These are phyloP conservation scores for Vitis cinerea DNA, from an alignment of 164 flowering plant species.

Conservation along the genomic window DNA sequence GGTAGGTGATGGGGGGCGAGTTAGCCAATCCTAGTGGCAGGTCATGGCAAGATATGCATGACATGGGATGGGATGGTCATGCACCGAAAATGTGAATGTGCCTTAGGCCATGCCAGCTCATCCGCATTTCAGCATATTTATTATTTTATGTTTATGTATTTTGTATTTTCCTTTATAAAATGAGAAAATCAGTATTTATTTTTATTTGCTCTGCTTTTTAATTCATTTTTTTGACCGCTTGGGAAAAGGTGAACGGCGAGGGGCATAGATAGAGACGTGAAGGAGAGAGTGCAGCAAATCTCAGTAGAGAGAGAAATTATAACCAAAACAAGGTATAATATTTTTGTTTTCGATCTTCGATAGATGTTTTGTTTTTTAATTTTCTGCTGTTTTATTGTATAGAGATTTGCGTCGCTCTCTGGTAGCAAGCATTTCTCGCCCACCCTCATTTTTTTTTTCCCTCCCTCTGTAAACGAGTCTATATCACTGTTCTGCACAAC, in stretches of 20 bases:
- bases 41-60: conserved; percentile 15
- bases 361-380: not conserved
- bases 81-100: conserved; percentile 10
- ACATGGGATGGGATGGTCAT: conserved; percentile 21
- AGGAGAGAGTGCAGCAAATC: not conserved
- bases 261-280: not conserved
- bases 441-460: too few species aligned
- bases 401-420: conserved; percentile 22
- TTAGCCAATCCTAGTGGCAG: not conserved
- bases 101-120: conserved; percentile 12
- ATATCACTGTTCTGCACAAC: not conserved
- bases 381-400: conserved; percentile 4
- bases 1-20: too few species aligned
- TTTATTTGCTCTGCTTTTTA: conserved; percentile 8
- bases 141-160: too few species aligned
- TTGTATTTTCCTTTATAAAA: not conserved
- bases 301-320: too few species aligned
- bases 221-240: conserved; percentile 43
- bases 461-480: not conserved
- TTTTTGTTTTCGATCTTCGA: not conserved
- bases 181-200: not conserved
- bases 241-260: conserved; percentile 21
- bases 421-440: too few species aligned
- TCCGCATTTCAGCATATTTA: not conserved
- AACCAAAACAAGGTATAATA: not conserved